Percentiles rank a stretch among this genome's conserved stretches.
phyloP scores from a whole-genome alignment of 805 yeast species.

The Wickerhamiella cacticola region DNA sequence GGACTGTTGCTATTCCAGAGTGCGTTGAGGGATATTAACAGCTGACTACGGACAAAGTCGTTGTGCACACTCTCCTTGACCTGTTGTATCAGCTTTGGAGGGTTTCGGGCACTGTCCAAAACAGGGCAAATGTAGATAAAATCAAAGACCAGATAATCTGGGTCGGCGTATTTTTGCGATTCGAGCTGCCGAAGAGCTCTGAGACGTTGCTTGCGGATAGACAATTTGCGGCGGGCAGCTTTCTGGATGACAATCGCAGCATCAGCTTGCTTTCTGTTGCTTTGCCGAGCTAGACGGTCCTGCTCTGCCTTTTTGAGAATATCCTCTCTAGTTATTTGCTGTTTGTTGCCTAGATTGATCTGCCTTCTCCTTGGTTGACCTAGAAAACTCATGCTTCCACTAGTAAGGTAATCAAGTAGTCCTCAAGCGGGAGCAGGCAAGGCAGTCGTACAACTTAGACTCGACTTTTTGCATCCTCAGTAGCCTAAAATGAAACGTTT shows the following conservation, averaged over 20 bases:
- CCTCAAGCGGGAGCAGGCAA: no score
- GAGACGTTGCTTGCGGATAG: slow-evolving; percentile 25
- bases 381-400: slow-evolving; percentile 44
- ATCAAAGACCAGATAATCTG: slow-evolving; percentile 17
- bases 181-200: slow-evolving; percentile 26
- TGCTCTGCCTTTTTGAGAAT: slow-evolving; percentile 51
- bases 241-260: slow-evolving; percentile 44
- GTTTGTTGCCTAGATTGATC: slow-evolving; percentile 45
- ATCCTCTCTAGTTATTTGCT: slow-evolving; percentile 31
- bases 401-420: no score
- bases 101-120: not conserved
- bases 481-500: not conserved
- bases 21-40: not conserved
- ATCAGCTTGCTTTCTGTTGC: slow-evolving; percentile 36
- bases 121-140: not conserved
- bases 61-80: not conserved
- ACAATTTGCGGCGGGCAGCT: slow-evolving; percentile 34
- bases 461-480: no score
- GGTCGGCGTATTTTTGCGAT: slow-evolving; percentile 7
- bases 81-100: not conserved
- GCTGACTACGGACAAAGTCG: not conserved
- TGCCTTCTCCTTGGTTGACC: slow-evolving; percentile 51
- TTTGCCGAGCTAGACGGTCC: slow-evolving; percentile 57
- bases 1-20: not conserved
- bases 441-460: no score